Evolutionary conservation across 345 rosid species (phyloP), one percentile per base, ranked within the genome.

Genomic region (Aquilaria yunnanensis): DNA sequence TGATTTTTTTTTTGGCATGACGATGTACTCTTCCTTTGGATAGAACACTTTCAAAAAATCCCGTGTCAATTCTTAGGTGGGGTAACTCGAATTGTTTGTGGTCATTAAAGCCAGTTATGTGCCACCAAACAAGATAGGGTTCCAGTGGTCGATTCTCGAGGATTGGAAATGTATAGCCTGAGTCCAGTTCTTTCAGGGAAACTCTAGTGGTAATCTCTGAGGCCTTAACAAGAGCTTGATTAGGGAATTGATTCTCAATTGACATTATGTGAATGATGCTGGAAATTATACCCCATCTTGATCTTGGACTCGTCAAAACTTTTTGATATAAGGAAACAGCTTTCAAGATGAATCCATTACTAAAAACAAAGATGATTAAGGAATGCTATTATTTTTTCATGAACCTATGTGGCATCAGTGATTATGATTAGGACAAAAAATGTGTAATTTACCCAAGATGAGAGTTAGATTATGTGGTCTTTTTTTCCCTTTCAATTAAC

Each of bases 21-120:
- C 23, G 23, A 57, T 7, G 7, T 47, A 47, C 2, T 59, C 70
- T 2, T 70, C 80, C 0, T 67, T 12, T 9, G 79, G 81, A 37
- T 54, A 75, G 68, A 86, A 81, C 29, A 86, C 76, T 58, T 83
- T 89, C 61, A 83, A 51, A 0, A 89, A 86, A 32, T 81, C 79
- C 32, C 89, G 74, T 1, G 85, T 78, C 10, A 80, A 84, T 5
- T 78, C 83, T 41, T 78, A 72, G 1, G 59, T 56, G 12, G 54
- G 16, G 51, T n/a, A 32, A 54, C 32, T 12, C 32, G 2, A 9
- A 1, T 54, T 62, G 54, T 12, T 50, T 48, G 7, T 31, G 37
- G 2, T 64, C 31, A 4, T 5, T 8, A 12, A 45, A 9, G 30
- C 73, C 7, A 57, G 32, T 45, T 66, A 53, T 14, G 34, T 45